Evolutionary conservation across 2,329 filamentous ascomycete genomes (phyloP), one percentile per base, ranked within the genome.

Genomic region (Pestalotiopsis sp.): DNA sequence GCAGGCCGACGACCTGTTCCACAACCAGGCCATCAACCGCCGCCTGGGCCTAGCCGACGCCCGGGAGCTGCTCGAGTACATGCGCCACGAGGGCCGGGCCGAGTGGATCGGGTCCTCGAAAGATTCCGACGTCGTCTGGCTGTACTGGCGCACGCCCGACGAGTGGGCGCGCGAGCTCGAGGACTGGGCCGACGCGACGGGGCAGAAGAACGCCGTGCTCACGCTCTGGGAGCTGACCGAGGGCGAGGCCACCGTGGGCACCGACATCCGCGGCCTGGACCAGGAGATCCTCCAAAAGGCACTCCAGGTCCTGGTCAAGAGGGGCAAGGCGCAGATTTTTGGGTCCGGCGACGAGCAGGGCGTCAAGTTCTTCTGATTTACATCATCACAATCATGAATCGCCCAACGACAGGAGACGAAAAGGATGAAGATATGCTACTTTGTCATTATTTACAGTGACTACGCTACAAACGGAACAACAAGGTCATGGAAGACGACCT

Each of bases 271-370:
- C 80, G 93, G 93, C n/a, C 92, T 99, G 84, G 95, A 98, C 78
- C 85, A 87, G 61, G 93, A 94, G 27, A 80, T 97, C 71, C 85
- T 99, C 76, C 88, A 92, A 73, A 94, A 92, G 79, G 92, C 93
- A 49, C 85, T 99, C 63, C 88, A 89, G 70, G 85, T 96, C 64
- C 86, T 98, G 63, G 95, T 97, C 45, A 97, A 97, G 85, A 89
- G 92, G 71, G 94, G 94, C 74, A 97, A 93, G 82, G 95, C 95
- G 14, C 95, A 98, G 81, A 90, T 98, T 31, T 98, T 99, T 82
- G 95, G 95, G 41, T 89, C 90, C 67, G 94, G 95, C 76, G 94
- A 95, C 78, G 92, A 93, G 70, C 90, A 93, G 76, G 96, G 96
- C 76, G 94, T 98, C 72, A 99, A 99, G 84, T 98, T 99, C 84